A percentile compares a stretch with the other conserved stretches of the same genome.
Conservation (phyloP, 305 asterid species). For the Andrographis paniculata region DNA sequence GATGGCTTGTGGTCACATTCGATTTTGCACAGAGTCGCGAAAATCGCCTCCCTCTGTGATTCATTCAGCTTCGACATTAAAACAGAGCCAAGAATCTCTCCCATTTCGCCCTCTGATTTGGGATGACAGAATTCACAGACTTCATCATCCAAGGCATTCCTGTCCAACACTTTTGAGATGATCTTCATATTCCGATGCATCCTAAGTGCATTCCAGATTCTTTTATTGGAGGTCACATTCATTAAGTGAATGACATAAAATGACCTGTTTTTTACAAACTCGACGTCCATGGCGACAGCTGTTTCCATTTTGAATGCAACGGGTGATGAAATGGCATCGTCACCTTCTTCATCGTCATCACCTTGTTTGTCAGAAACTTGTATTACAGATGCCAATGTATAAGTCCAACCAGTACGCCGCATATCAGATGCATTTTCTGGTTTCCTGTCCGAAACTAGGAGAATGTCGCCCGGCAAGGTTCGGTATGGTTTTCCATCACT, state of each 20-base stretch:
- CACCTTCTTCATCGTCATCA: slow-evolving; percentile 22
- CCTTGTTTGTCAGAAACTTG: slow-evolving; percentile 19
- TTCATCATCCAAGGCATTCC: slow-evolving; percentile 32
- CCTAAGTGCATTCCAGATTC: slow-evolving; percentile 43
- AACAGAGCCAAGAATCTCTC: slow-evolving; percentile 17
- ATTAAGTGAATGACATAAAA: slow-evolving; percentile 35
- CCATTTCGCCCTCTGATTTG: slow-evolving; percentile 1
- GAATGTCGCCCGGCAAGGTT: slow-evolving; percentile 52
- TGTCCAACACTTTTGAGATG: slow-evolving; percentile 28
- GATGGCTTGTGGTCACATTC: slow-evolving; percentile 37
- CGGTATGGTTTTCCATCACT: slow-evolving; percentile 40
- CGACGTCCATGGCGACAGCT: slow-evolving; percentile 15
- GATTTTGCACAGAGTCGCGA: slow-evolving; percentile 20
- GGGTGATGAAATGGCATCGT: slow-evolving; percentile 6
- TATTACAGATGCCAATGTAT: slow-evolving; percentile 36
- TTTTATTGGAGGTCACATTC: slow-evolving; percentile 30
- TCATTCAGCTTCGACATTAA: slow-evolving; percentile 28
- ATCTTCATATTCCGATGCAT: slow-evolving; percentile 33
- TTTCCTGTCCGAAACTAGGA: slow-evolving; percentile 35
- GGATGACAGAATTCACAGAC: slow-evolving; percentile 26
- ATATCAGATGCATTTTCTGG: slow-evolving; percentile 41
- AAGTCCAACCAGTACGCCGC: slow-evolving; percentile 20
- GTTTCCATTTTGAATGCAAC: slow-evolving; percentile 29
- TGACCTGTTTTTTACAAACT: slow-evolving; percentile 9
- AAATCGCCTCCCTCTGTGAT: slow-evolving; percentile 47